Conservation (phyloP, 176 grass and related monocot genomes). For the Raddia distichophylla region DNA sequence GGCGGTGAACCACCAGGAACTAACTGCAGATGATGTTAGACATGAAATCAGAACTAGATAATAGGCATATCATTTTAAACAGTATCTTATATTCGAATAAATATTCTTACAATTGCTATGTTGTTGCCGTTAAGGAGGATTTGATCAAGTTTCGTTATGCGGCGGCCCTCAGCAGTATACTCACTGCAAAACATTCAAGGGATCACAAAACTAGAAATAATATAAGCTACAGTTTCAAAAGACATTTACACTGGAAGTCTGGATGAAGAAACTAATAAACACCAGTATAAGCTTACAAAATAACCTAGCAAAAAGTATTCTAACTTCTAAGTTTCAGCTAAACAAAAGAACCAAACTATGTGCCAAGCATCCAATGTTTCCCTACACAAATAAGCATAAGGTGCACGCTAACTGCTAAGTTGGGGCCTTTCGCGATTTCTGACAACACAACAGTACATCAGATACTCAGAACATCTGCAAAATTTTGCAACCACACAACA, state of each 20-base stretch:
- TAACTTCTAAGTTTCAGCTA: background rate
- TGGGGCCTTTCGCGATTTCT: background rate
- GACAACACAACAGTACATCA: background rate
- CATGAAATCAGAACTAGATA: constrained; percentile 19
- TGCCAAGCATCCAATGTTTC: no score
- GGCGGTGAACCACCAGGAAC: constrained; percentile 95
- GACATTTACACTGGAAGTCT: background rate
- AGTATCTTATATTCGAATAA: background rate
- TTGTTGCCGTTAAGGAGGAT: constrained; percentile 98
- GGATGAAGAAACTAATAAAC: background rate
- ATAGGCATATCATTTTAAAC: background rate
- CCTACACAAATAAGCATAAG: background rate
- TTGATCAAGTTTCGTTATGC: constrained; percentile 97
- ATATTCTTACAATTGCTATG: constrained; percentile 91
- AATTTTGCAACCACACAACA: background rate
- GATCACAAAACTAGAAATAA: background rate
- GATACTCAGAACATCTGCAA: background rate
- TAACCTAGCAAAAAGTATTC: background rate
- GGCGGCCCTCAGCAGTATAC: constrained; percentile 87
- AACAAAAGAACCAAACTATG: background rate
- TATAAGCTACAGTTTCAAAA: background rate
- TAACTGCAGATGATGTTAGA: constrained; percentile 61
- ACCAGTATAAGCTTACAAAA: background rate
- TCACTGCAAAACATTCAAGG: constrained; percentile 61
- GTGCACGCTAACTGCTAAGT: background rate